Percentiles rank a stretch among this genome's conserved stretches.
Evolutionary conservation across 1,284 basidiomycete species (phyloP).

Genomic region (Sanguinoderma infundibulare): DNA sequence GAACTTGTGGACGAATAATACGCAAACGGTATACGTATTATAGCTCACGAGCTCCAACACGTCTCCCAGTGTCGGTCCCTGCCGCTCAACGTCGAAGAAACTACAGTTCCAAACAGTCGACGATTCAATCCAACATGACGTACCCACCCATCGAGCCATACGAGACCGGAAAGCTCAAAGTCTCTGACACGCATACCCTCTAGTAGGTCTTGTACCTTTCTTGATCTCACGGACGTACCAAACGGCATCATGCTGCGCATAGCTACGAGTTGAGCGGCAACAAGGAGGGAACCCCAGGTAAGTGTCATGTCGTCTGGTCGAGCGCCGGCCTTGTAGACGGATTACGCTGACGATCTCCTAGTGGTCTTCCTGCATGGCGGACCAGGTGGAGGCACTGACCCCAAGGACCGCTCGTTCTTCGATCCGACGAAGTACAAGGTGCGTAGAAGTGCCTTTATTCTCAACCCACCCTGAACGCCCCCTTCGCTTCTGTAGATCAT

Average conservation of each 20-base stretch:
- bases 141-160: constrained; percentile 55
- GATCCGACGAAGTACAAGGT: constrained; percentile 86
- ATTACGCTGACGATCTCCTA: constrained; percentile 29
- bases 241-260: constrained; percentile 7
- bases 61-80: too few relatives aligned
- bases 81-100: neutral
- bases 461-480: neutral
- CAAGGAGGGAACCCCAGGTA: constrained; percentile 75
- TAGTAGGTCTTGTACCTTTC: constrained; percentile 57
- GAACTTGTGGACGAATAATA: too few relatives aligned
- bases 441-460: neutral
- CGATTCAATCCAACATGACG: constrained; percentile 20
- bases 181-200: constrained; percentile 77
- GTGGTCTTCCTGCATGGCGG: constrained; percentile 88
- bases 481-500: constrained; percentile 54
- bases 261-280: constrained; percentile 87
- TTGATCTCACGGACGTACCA: neutral
- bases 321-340: neutral
- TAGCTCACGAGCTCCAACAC: neutral
- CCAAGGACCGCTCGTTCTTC: constrained; percentile 78
- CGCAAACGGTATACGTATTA: neutral
- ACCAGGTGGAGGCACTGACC: constrained; percentile 74
- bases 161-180: constrained; percentile 69
- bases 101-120: neutral
- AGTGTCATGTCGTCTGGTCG: constrained; percentile 16